phyloP scores from a whole-genome alignment of 345 rosid genomes.

The Eucalyptus cloeziana region DNA sequence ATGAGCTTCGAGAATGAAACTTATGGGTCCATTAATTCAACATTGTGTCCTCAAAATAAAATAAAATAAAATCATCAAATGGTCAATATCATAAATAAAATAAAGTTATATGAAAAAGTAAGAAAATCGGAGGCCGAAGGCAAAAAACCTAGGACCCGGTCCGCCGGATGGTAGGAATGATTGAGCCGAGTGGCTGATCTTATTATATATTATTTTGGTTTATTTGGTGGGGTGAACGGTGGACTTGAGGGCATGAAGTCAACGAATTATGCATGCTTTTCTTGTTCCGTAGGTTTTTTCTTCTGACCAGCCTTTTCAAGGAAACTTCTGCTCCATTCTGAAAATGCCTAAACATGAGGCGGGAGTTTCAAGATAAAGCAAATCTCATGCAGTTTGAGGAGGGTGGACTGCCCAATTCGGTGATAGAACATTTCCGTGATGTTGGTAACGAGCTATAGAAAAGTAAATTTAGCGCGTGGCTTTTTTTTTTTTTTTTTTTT shows the following conservation, averaged over 20 bases:
- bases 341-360: neutral
- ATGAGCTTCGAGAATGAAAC: neutral
- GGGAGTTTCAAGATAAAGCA: neutral
- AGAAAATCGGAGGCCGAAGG: neutral
- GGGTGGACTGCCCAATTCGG: neutral
- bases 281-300: neutral
- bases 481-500: neutral
- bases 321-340: neutral
- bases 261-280: neutral
- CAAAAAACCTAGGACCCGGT: neutral
- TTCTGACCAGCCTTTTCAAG: neutral
- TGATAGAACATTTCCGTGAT: neutral
- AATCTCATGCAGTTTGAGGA: neutral
- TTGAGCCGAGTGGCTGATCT: neutral
- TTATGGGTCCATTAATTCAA: neutral
- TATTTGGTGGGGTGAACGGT: neutral
- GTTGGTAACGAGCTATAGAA: neutral
- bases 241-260: neutral
- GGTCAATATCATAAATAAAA: neutral
- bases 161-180: neutral
- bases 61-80: neutral
- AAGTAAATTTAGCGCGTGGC: accelerated
- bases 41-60: neutral
- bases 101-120: neutral
- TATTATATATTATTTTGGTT: neutral